Evolutionary conservation across 83 land plant genomes (phyloP).

Genomic region (Thuja plicata): DNA sequence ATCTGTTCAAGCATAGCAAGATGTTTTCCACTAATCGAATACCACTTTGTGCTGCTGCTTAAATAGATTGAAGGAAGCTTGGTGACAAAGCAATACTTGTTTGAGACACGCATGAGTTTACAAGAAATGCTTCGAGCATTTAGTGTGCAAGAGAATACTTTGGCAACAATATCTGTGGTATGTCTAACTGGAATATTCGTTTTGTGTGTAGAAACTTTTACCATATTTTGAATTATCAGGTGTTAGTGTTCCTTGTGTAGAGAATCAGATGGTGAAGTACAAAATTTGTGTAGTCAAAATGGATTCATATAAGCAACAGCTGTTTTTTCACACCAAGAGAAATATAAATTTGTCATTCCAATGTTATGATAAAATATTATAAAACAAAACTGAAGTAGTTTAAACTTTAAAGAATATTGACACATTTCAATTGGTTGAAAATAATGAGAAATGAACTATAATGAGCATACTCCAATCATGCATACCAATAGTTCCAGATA

Average conservation of each 20-base stretch:
- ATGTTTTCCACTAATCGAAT: neutral
- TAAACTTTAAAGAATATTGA: neutral
- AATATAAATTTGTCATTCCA: neutral
- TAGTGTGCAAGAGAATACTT: constrained; percentile 41
- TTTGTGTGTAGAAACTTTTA: neutral
- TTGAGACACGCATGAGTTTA: constrained; percentile 35
- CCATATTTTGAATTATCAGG: neutral
- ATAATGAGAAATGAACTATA: neutral
- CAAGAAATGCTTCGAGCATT: constrained; percentile 46
- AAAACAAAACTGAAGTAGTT: neutral
- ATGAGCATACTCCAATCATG: neutral
- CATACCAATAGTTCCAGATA: neutral
- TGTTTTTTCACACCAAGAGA: neutral
- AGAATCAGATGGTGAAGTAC: neutral
- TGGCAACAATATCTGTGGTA: constrained; percentile 47
- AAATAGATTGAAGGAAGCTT: constrained; percentile 38
- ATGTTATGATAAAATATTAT: neutral
- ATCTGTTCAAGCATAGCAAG: neutral
- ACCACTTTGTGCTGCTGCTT: neutral
- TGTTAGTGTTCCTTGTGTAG: neutral
- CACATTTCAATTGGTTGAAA: neutral
- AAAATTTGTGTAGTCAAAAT: neutral
- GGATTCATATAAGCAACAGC: neutral
- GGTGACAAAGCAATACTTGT: constrained; percentile 44
- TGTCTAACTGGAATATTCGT: neutral